Conservation (phyloP, 2,329 filamentous ascomycete species). For the Bretziella fagacearum region DNA sequence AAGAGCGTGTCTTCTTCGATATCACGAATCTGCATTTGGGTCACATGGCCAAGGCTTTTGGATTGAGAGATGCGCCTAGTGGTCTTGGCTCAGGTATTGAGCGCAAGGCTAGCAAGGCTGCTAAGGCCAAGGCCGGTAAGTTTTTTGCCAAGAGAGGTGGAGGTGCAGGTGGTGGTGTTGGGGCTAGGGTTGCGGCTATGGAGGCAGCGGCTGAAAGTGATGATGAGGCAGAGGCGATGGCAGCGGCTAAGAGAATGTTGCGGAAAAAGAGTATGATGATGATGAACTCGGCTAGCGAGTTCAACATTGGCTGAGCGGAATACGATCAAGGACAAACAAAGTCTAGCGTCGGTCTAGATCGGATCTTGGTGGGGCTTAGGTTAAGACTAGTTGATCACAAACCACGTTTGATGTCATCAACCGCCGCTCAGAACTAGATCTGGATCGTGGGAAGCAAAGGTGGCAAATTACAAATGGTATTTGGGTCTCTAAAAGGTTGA, state of each 20-base stretch:
- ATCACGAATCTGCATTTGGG: constrained; percentile 83
- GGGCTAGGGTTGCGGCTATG: constrained; percentile 22
- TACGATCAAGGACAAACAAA: too few relatives aligned
- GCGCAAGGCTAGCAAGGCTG: constrained; percentile 25
- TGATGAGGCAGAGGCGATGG: constrained; percentile 25
- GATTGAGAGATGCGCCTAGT: constrained; percentile 69
- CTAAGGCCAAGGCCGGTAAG: constrained; percentile 18
- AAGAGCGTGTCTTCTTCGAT: constrained; percentile 75
- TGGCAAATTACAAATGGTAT: too few relatives aligned
- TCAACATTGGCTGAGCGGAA: constrained; percentile 47
- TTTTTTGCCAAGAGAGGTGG: constrained; percentile 9
- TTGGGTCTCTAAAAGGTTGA: too few relatives aligned
- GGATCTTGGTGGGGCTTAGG: too few relatives aligned
- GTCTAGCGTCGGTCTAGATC: too few relatives aligned
- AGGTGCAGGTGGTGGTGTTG: constrained; percentile 24
- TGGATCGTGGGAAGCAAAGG: too few relatives aligned
- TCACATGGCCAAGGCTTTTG: constrained; percentile 87
- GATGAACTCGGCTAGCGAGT: constrained; percentile 47
- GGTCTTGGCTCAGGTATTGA: constrained; percentile 51
- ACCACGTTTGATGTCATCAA: too few relatives aligned
- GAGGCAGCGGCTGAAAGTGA: constrained; percentile 13
- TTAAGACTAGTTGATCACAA: too few relatives aligned
- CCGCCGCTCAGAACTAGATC: too few relatives aligned
- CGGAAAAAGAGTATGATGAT: constrained; percentile 48
- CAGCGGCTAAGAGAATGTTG: constrained; percentile 30